Base-by-base conservation (phyloP, 768 basidiomycete species). In the Amanita jacksonii region DNA sequence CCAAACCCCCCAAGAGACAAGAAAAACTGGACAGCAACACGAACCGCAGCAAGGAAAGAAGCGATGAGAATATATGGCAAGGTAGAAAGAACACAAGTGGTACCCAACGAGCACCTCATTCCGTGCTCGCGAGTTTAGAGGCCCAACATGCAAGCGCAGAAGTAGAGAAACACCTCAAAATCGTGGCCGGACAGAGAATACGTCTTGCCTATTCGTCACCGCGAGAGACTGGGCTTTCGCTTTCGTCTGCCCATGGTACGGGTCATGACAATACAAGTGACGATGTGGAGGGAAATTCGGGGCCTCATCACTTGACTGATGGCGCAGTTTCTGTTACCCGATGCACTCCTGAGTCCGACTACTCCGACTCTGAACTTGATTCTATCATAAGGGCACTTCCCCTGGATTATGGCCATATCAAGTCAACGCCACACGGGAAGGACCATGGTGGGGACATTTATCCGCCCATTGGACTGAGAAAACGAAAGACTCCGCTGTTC, bases 61-160 rank as follows among this genome's bases (percentile, higher is more conserved):
- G 36, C 16, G 16, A 22, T 23, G 33, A 33, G 35, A 23, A 43
- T 36, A 24, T n/a, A 27, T 36, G n/a, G n/a, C 16, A 9, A 23
- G n/a, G 22, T 15, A 6, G 15, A 28, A 36, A 37, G 15, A 34
- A 25, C 8, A 4, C 33, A 10, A 19, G 8, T 3, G 22, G 16
- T 23, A 27, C 2, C 43, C 35, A 44, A 24, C 43, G 58, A 36
- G 62, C 55, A 27, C n/a, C 18, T 3, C 33, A 44, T 44, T 16
- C 43, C 18, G 60, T 55, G 12, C 55, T 73, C 19, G 56, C 64
- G 25, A 57, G 69, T 10, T 61, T 73, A 8, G 70, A 77, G 43
- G 50, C 52, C 18, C 53, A 72, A 8, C 72, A 75, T 44, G 56
- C 69, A 45, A 62, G 61, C 23, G 62, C 70, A 7, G 63, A 67